Conservation (phyloP, 352 stramenopile species). For the Discostella stelligera region DNA sequence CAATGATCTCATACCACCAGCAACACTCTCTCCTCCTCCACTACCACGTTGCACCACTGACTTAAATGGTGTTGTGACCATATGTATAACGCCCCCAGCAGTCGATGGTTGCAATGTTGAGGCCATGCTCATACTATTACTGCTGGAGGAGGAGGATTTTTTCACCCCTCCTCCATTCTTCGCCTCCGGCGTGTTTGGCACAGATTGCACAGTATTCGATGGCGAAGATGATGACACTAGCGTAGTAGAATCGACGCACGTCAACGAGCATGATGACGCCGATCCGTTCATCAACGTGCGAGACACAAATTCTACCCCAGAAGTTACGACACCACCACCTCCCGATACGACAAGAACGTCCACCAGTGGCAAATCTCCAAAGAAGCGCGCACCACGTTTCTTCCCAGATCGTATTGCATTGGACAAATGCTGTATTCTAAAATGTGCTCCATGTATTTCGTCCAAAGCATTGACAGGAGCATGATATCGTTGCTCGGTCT, state of each 20-base stretch:
- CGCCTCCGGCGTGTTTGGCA: not conserved
- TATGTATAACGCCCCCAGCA: conserved; percentile 11
- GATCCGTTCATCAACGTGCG: conserved; percentile 38
- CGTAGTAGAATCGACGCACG: conserved; percentile 18
- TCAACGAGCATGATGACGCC: not conserved
- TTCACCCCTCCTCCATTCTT: not conserved
- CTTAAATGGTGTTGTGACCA: conserved; percentile 49
- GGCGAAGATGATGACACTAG: not conserved
- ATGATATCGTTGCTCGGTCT: not conserved
- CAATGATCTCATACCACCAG: not conserved
- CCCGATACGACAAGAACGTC: conserved; percentile 67
- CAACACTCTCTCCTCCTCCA: not conserved
- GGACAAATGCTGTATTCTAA: conserved; percentile 58
- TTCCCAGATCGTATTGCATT: conserved; percentile 56
- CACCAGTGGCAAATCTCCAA: conserved; percentile 48
- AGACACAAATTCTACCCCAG: conserved; percentile 72
- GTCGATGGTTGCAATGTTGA: conserved; percentile 27
- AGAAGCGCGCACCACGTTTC: conserved; percentile 35
- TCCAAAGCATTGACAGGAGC: conserved; percentile 51
- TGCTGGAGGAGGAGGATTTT: not conserved
- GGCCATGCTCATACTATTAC: conserved; percentile 27
- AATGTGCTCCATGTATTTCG: conserved; percentile 68
- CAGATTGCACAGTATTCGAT: not conserved
- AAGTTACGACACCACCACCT: conserved; percentile 28
- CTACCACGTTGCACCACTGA: conserved; percentile 1